These are phyloP conservation scores for Hagleromyces aurorensis DNA, from an alignment of 805 yeast genomes.

Conservation along the genomic window DNA sequence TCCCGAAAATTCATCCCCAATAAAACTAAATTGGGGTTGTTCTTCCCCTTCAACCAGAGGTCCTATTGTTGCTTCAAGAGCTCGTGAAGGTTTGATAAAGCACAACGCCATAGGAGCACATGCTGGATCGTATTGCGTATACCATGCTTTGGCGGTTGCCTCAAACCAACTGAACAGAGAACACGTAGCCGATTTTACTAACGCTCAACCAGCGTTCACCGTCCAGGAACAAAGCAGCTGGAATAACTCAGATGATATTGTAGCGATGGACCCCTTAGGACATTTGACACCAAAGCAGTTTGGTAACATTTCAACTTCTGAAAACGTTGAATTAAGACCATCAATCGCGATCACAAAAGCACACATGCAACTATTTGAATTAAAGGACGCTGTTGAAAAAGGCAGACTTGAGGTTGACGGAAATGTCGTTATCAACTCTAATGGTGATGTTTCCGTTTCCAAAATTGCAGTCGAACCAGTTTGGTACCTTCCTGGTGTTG, in stretches of 20 bases:
- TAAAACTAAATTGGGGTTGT: constrained; percentile 47
- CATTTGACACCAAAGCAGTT: constrained; percentile 57
- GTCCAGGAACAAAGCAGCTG: constrained; percentile 50
- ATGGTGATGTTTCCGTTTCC: constrained; percentile 55
- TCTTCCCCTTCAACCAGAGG: constrained; percentile 42
- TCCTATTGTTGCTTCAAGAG: constrained; percentile 49
- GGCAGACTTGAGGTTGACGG: constrained; percentile 56
- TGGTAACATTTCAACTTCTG: constrained; percentile 35
- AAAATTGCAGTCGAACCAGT: constrained; percentile 66
- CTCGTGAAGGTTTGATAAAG: constrained; percentile 39
- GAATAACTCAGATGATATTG: constrained; percentile 49
- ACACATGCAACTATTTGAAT: constrained; percentile 50
- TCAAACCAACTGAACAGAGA: constrained; percentile 45
- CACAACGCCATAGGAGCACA: constrained; percentile 63
- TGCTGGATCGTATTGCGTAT: constrained; percentile 54
- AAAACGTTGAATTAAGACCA: constrained; percentile 52
- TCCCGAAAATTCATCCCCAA: constrained; percentile 43
- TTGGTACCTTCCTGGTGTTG: constrained; percentile 65
- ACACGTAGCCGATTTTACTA: constrained; percentile 52
- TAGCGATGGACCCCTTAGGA: constrained; percentile 60
- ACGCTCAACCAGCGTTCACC: constrained; percentile 53
- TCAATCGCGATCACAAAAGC: constrained; percentile 64
- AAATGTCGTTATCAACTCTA: constrained; percentile 46
- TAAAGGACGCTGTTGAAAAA: constrained; percentile 45
- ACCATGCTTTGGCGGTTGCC: constrained; percentile 61